Percentiles rank a stretch among this genome's conserved stretches.
These are phyloP conservation scores for Calonectria pteridis DNA, from an alignment of 2,329 filamentous ascomycete species.

Conservation along the genomic window DNA sequence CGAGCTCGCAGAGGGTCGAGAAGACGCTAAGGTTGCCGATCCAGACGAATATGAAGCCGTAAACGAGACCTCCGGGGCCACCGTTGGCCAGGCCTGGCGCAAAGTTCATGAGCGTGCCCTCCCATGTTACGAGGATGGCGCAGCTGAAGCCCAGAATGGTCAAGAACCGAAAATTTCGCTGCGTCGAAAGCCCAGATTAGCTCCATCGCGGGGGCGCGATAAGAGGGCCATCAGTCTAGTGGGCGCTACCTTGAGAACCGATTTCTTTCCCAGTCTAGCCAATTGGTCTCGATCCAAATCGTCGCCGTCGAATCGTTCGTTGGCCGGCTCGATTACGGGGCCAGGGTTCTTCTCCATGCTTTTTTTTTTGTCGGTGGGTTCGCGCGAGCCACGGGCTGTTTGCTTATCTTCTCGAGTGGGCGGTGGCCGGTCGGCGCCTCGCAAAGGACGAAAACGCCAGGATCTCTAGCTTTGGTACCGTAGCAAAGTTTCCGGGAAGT, in stretches of 20 bases:
- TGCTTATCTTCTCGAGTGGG: slow-evolving; percentile 9
- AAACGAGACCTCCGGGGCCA: slow-evolving; percentile 54
- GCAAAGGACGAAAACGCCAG: not conserved
- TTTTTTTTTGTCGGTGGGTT: slow-evolving; percentile 22
- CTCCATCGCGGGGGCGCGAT: no score
- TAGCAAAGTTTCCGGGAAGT: not conserved
- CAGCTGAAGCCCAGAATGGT: slow-evolving; percentile 45
- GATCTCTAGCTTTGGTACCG: not conserved
- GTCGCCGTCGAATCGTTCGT: slow-evolving; percentile 32
- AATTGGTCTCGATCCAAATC: slow-evolving; percentile 38
- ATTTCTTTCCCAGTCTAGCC: slow-evolving; percentile 38
- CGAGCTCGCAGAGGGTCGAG: slow-evolving; percentile 39
- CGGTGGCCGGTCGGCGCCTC: not conserved
- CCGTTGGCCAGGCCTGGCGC: slow-evolving; percentile 41
- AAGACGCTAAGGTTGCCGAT: slow-evolving; percentile 52
- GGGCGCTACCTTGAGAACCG: slow-evolving; percentile 36
- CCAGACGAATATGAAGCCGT: slow-evolving; percentile 66
- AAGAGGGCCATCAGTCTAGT: not conserved
- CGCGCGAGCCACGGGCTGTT: not conserved
- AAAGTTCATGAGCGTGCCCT: slow-evolving; percentile 44
- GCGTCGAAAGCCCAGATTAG: not conserved
- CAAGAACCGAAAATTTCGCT: slow-evolving; percentile 43
- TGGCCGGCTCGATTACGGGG: slow-evolving; percentile 13
- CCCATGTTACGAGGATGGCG: slow-evolving; percentile 45
- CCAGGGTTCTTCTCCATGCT: slow-evolving; percentile 20